Conservation (phyloP, 306 rosid genomes). For the Cucurbita ficifolia region DNA sequence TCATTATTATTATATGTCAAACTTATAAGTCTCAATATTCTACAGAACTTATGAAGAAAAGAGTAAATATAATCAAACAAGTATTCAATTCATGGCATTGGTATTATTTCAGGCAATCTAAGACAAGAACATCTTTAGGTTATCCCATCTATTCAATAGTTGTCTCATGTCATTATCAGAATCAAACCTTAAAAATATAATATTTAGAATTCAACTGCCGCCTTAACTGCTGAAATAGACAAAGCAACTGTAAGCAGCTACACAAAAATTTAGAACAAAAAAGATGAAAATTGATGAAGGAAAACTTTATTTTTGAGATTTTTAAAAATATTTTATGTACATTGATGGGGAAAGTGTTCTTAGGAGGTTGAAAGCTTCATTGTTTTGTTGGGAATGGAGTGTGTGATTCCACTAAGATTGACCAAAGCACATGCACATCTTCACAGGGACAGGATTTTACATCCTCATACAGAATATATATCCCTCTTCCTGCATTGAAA, state of each 20-base stretch:
- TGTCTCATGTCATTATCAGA: constrained; percentile 26
- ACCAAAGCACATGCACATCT: constrained; percentile 89
- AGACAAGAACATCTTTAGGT: constrained; percentile 18
- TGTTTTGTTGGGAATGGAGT: constrained; percentile 35
- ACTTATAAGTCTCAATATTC: neutral
- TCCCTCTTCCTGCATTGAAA: constrained; percentile 53
- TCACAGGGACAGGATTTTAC: constrained; percentile 77
- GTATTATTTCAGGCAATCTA: neutral
- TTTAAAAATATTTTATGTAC: constrained; percentile 17
- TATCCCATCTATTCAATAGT: constrained; percentile 31
- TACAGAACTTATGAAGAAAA: neutral
- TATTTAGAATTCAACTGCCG: constrained; percentile 6
- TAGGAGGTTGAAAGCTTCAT: constrained; percentile 13
- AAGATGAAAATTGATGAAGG: neutral
- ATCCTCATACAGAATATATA: constrained; percentile 84
- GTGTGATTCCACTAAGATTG: constrained; percentile 77
- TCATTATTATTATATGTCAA: neutral
- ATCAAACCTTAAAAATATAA: neutral
- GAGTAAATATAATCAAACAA: neutral
- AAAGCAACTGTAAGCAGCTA: neutral
- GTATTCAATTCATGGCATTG: neutral
- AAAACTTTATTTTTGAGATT: neutral
- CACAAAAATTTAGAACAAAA: neutral
- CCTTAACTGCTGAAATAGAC: constrained; percentile 8
- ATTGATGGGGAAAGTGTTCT: constrained; percentile 7